A percentile compares a stretch with the other conserved stretches of the same genome.
Evolutionary conservation across 1,139 yeast species (phyloP).

Genomic region (Geotrichum australiense): DNA sequence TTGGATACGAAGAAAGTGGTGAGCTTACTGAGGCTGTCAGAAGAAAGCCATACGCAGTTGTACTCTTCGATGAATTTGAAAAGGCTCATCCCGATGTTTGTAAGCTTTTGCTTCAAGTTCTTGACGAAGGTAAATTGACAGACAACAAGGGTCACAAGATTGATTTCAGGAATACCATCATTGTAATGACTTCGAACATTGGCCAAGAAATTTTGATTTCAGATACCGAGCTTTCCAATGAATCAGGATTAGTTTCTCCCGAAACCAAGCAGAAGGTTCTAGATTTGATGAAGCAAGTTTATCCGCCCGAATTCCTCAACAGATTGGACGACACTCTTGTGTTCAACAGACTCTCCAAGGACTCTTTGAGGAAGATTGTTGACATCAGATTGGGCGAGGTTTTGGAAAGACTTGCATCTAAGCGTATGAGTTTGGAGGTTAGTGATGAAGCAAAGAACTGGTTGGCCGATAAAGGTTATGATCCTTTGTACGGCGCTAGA

Average conservation of each 20-base stretch:
- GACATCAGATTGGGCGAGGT: slow-evolving; percentile 78
- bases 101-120: slow-evolving; percentile 78
- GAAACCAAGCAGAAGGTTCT: slow-evolving; percentile 50
- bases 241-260: slow-evolving; percentile 42
- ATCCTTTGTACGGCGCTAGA: slow-evolving; percentile 88
- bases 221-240: slow-evolving; percentile 50
- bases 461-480: slow-evolving; percentile 82
- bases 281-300: slow-evolving; percentile 59
- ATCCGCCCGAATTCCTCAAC: slow-evolving; percentile 92
- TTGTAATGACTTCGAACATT: slow-evolving; percentile 95
- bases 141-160: slow-evolving; percentile 93
- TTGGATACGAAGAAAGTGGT: slow-evolving; percentile 88
- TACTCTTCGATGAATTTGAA: slow-evolving; percentile 91
- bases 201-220: slow-evolving; percentile 82
- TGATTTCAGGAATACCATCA: slow-evolving; percentile 88
- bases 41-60: slow-evolving; percentile 88
- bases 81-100: slow-evolving; percentile 94
- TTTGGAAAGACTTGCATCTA: slow-evolving; percentile 66
- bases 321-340: slow-evolving; percentile 87
- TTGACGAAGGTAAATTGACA: slow-evolving; percentile 90
- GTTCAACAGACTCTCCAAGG: slow-evolving; percentile 78
- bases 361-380: slow-evolving; percentile 67
- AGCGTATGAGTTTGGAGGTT: slow-evolving; percentile 62
- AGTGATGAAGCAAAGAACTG: slow-evolving; percentile 56
- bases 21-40: slow-evolving; percentile 94